phyloP scores from a whole-genome alignment of 2,329 filamentous ascomycete species.

The Hypoxylon sp. region DNA sequence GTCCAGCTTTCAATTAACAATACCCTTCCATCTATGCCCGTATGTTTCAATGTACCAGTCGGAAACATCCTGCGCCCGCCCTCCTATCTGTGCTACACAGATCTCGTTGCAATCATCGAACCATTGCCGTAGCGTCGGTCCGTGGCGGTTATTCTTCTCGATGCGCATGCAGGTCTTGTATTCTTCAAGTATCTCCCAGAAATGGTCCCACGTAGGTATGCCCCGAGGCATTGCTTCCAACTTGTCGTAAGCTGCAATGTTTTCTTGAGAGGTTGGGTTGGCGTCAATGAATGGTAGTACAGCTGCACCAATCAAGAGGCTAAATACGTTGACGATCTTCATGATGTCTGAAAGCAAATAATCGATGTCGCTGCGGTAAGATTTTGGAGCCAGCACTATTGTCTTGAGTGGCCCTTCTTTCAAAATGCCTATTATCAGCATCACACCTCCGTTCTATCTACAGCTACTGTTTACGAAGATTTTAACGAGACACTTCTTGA shows the following conservation, averaged over 20 bases:
- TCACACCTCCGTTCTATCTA: not conserved
- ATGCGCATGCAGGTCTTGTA: conserved; percentile 14
- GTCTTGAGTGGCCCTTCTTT: not conserved
- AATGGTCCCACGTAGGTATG: conserved; percentile 9
- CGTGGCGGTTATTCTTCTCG: conserved; percentile 6
- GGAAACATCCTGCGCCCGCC: conserved; percentile 7
- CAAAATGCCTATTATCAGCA: not conserved
- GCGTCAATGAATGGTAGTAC: conserved; percentile 3
- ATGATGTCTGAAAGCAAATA: conserved; percentile 15
- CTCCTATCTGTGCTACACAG: conserved; percentile 3
- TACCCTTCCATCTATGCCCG: conserved; percentile 10
- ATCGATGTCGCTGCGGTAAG: not conserved
- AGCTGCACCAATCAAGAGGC: conserved; percentile 6
- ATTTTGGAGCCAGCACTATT: not conserved
- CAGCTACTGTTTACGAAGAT: not conserved
- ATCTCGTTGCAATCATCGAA: conserved; percentile 10
- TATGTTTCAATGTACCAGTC: conserved; percentile 10
- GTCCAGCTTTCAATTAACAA: not conserved
- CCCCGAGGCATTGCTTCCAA: conserved; percentile 1
- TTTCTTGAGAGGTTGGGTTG: conserved; percentile 1
- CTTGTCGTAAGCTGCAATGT: conserved; percentile 3
- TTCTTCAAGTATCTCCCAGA: not conserved
- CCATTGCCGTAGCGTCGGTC: conserved; percentile 2
- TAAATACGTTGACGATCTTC: conserved; percentile 13
- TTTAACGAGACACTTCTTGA: not conserved